Evolutionary conservation across 768 basidiomycete genomes (phyloP), one percentile per base, ranked within the genome.

Genomic region (Chalciporus sphaerocephalus): DNA sequence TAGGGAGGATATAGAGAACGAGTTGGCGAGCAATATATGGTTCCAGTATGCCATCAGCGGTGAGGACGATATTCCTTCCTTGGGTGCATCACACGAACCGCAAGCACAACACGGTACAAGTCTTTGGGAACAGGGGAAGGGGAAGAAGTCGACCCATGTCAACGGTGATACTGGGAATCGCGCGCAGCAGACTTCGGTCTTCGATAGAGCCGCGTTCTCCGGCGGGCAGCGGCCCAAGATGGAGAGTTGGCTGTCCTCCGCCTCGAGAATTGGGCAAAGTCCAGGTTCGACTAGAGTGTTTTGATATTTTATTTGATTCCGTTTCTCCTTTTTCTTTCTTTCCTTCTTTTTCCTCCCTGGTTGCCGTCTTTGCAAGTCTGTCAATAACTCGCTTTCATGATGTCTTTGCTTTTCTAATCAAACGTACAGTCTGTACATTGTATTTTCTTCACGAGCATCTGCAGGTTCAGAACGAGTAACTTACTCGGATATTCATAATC

Each of bases 221-320:
- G 64, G 30, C 9, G 47, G 58, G 22, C 63, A 56, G 28, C 63
- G 64, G 64, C 65, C 63, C 41, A 67, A 64, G 57, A 61, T 67
- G 65, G 64, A 65, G 55, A 66, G 45, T 35, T 65, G 64, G 63
- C 27, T 64, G 46, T 51, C 62, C 16, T 55, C 62, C 17, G 52
- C 62, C 30, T 41, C 63, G 13, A 50, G 65, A 27, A 61, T 45
- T 1, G 53, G 64, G 3, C 60, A 65, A 42, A 67, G 36, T 44
- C 61, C 65, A 27, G 58, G 64, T 22, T 65, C 64, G 10, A 37
- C 65, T 23, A 46, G 61, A 44, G 55, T 65, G 35, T 55, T 65
- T 51, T 67, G 55, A 65, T n/a, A 7, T 34, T 23, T 46, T 25
- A 16, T 40, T 34, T 12, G 16, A n/a, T 18, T 24, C 9, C 18